Conservation (phyloP, 345 rosid species). For the Mercurialis annua region DNA sequence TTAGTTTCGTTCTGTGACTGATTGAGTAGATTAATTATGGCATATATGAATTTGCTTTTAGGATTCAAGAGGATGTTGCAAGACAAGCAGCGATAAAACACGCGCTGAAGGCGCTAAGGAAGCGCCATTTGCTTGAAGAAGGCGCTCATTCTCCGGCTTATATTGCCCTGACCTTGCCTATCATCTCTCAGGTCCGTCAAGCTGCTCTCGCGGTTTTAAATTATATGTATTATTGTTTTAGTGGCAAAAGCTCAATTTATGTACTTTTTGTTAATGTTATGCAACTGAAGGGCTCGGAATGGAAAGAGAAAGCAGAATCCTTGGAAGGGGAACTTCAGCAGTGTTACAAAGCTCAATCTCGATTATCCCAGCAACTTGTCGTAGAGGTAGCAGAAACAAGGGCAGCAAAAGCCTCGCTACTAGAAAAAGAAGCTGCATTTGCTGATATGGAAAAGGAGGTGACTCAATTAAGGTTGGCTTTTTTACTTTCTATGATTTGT, state of each 20-base stretch:
- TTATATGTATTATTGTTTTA: too few species aligned
- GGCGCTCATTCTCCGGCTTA: conserved; percentile 84
- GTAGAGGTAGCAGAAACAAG: conserved; percentile 85
- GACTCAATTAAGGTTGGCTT: conserved; percentile 48
- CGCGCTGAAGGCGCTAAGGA: conserved; percentile 73
- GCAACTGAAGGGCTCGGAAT: conserved; percentile 66
- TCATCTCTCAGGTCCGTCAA: conserved; percentile 61
- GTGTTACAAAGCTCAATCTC: conserved; percentile 87
- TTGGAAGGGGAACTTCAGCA: conserved; percentile 84
- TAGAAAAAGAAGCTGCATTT: conserved; percentile 62
- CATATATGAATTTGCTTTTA: conserved; percentile 9
- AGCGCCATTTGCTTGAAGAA: conserved; percentile 88
- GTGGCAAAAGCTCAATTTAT: too few species aligned
- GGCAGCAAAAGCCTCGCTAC: conserved; percentile 56
- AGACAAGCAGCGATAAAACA: conserved; percentile 74
- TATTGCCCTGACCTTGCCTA: conserved; percentile 76
- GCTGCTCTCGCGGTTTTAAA: neutral
- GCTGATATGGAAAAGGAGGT: conserved; percentile 49
- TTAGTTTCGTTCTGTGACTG: neutral
- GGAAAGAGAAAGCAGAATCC: conserved; percentile 88
- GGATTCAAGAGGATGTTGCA: conserved; percentile 45
- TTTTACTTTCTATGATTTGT: conserved; percentile 8
- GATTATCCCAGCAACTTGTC: conserved; percentile 83
- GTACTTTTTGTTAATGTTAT: neutral
- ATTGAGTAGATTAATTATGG: neutral